Percentiles rank a stretch among this genome's conserved stretches.
These are phyloP conservation scores for Ganoderma boninense DNA, from an alignment of 1,284 basidiomycete genomes.

Conservation along the genomic window DNA sequence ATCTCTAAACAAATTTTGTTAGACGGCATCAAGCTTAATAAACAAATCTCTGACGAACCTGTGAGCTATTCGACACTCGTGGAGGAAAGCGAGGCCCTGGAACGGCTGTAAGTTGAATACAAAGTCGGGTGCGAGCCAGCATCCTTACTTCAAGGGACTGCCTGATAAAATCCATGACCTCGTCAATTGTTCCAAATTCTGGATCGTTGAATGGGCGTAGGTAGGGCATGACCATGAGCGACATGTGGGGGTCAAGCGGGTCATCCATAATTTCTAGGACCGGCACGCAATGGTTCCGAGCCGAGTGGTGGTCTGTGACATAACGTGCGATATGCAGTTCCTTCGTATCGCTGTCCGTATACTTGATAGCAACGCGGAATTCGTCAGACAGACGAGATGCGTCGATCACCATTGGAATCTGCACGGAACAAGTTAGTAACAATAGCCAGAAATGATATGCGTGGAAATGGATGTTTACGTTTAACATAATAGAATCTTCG, in stretches of 20 bases:
- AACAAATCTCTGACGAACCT: slow-evolving; percentile 20
- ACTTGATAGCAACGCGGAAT: slow-evolving; percentile 35
- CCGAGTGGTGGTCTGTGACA: slow-evolving; percentile 14
- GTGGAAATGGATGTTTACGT: not conserved
- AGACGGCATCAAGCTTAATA: not conserved
- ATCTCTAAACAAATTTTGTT: not conserved
- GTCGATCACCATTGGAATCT: slow-evolving; percentile 32
- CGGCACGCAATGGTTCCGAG: slow-evolving; percentile 32
- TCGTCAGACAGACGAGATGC: slow-evolving; percentile 33
- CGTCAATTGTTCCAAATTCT: slow-evolving; percentile 31
- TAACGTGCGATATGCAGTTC: slow-evolving; percentile 25
- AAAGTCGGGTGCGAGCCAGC: not conserved
- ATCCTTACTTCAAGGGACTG: not conserved
- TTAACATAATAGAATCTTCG: slow-evolving; percentile 18
- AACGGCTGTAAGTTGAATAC: not conserved
- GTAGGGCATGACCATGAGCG: slow-evolving; percentile 39
- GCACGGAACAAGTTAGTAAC: not conserved
- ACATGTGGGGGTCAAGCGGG: slow-evolving; percentile 28
- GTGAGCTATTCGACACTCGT: slow-evolving; percentile 39
- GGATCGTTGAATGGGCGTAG: slow-evolving; percentile 37
- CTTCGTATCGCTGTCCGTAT: not conserved
- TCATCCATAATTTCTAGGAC: slow-evolving; percentile 22
- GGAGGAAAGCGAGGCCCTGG: slow-evolving; percentile 32
- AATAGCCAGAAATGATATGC: not conserved
- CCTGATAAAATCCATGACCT: slow-evolving; percentile 38